Evolutionary conservation across 352 stramenopile genomes (phyloP), one percentile per base, ranked within the genome.

Genomic region (Phytophthora uliginosa): DNA sequence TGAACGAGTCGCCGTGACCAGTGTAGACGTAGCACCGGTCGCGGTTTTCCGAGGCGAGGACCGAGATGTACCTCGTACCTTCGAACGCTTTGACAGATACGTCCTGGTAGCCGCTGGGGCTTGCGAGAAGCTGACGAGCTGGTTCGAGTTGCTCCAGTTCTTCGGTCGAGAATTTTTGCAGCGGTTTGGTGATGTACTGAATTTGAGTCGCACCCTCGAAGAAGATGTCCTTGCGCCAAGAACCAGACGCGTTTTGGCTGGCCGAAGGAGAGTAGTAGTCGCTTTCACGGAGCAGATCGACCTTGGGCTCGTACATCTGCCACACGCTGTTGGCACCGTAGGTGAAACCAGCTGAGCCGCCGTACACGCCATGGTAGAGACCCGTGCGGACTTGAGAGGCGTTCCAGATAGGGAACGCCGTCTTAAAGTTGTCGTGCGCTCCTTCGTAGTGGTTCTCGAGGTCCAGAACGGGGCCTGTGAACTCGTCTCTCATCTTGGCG

Each of bases 401-500:
- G 22, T 70, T 74, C 64, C 64, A 77, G 53, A 70, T 62, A 2
- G 33, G 57, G 3, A 42, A 40, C 5, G 40, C 17, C n/a, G n/a
- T 4, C 17, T 53, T 61, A 48, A 77, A 70, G 59, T 60, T 59
- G 34, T 66, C 28, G 64, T 77, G 63, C 0, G 70, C 59, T 18
- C 64, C 52, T 28, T 74, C 64, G 36, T 70, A 74, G 59, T 73
- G 64, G 58, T 73, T 77, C 26, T 73, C 70, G 0, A 77, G 70
- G 8, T 77, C 64, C 4, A 77, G 52, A 7, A 73, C 70, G 0
- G 70, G 70, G 0, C 64, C 70, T 2, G 53, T 66, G 47, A 77
- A 77, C 7, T 13, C 10, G 17, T 74, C 66, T 0, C 51, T 20
- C 66, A 69, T 74, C 4, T n/a, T 20, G 2, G 59, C 53, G 20